Evolutionary conservation across 352 stramenopile species (phyloP).

Genomic region (Phytopythium sindhum): DNA sequence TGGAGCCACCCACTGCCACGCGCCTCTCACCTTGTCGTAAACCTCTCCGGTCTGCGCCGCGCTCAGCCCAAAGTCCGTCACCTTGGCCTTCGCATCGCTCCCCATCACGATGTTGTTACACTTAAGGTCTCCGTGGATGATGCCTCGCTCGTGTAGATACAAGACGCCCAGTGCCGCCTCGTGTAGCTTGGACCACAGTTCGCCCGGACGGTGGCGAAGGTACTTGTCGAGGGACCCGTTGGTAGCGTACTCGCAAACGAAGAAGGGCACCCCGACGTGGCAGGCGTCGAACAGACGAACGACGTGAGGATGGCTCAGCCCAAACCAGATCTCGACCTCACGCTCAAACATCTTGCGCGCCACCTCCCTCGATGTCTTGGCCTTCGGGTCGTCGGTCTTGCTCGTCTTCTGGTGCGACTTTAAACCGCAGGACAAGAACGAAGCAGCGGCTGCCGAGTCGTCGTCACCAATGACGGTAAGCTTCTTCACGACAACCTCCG

Average conservation of each 20-base stretch:
- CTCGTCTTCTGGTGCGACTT: not conserved
- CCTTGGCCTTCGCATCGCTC: conserved; percentile 23
- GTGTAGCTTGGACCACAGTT: conserved; percentile 24
- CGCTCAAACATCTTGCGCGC: conserved; percentile 1
- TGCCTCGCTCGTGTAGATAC: conserved; percentile 23
- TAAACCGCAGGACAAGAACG: not conserved
- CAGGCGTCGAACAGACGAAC: conserved; percentile 17
- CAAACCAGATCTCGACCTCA: conserved; percentile 10
- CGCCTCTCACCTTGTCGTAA: not conserved
- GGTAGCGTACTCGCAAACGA: conserved; percentile 24
- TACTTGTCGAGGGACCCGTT: conserved; percentile 15
- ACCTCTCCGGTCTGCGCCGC: not conserved
- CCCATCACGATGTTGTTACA: conserved; percentile 30
- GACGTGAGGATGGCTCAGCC: conserved; percentile 16
- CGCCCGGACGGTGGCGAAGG: conserved; percentile 14
- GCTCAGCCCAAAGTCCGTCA: conserved; percentile 29
- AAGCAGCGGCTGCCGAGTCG: not conserved
- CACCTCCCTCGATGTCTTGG: not conserved
- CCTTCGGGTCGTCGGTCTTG: not conserved
- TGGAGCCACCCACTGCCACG: conserved; percentile 16
- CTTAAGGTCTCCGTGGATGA: conserved; percentile 38
- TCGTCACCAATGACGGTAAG: not conserved
- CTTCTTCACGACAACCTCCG: conserved; percentile 13
- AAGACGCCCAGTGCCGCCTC: conserved; percentile 24
- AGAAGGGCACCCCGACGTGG: conserved; percentile 16